These are phyloP conservation scores for Candida railenensis DNA, from an alignment of 805 yeast genomes.

Conservation along the genomic window DNA sequence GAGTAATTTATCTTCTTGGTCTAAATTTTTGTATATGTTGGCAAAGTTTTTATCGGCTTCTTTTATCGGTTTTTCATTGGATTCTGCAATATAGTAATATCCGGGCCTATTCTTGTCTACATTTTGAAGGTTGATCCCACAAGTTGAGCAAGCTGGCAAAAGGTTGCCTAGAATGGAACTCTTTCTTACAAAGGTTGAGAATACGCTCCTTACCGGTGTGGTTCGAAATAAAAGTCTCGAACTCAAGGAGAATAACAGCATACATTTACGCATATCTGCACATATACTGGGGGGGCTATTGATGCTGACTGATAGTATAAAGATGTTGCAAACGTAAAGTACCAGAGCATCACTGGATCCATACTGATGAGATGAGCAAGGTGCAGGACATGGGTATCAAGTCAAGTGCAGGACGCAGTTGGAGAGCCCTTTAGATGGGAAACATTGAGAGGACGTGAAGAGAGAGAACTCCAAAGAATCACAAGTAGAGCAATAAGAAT, in stretches of 20 bases:
- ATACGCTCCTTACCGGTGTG: not conserved
- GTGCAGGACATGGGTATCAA: not conserved
- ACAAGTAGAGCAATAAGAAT: no score
- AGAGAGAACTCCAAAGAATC: no score
- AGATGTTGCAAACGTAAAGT: no score
- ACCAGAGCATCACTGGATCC: no score
- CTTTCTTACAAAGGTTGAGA: not conserved
- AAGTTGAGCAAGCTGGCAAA: conserved; percentile 44
- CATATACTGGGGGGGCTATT: no score
- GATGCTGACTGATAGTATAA: no score
- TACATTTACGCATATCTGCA: not conserved
- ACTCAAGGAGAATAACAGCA: not conserved
- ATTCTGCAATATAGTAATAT: conserved; percentile 28
- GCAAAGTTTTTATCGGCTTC: conserved; percentile 19
- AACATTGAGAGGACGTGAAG: no score
- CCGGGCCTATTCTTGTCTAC: conserved; percentile 39
- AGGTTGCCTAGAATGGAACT: not conserved
- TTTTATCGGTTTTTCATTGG: conserved; percentile 7
- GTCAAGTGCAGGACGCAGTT: no score
- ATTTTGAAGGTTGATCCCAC: conserved; percentile 56
- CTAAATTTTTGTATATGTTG: conserved; percentile 10
- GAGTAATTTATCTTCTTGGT: conserved; percentile 25
- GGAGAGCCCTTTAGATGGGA: no score
- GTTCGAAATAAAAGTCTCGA: not conserved
- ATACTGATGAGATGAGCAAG: not conserved